Conservation (phyloP, 306 rosid species). For the Trifolium dubium region DNA sequence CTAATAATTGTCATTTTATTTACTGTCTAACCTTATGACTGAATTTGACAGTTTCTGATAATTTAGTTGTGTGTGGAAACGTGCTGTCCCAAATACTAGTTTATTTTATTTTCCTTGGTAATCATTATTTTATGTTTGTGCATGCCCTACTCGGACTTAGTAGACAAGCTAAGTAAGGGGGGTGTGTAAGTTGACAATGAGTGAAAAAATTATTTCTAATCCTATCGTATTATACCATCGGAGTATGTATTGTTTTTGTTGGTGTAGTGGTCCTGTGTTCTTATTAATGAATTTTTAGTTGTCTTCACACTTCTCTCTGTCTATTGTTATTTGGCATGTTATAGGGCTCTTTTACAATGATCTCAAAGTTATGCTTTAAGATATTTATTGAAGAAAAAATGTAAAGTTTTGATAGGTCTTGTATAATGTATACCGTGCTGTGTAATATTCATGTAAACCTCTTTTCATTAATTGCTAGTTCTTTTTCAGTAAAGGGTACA, state of each 20-base stretch:
- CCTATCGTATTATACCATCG: neutral
- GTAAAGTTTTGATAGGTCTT: constrained; percentile 20
- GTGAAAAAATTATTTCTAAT: neutral
- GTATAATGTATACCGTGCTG: constrained; percentile 22
- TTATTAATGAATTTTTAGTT: neutral
- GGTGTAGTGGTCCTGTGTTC: neutral
- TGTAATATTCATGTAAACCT: constrained; percentile 5
- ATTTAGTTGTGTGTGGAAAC: constrained; percentile 34
- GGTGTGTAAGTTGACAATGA: neutral
- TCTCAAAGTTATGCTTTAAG: constrained; percentile 18
- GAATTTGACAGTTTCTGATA: constrained; percentile 14
- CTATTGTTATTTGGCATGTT: constrained; percentile 2
- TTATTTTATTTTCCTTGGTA: constrained; percentile 17
- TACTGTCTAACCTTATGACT: constrained; percentile 23
- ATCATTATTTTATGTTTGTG: constrained; percentile 21
- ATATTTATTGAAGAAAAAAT: constrained; percentile 16
- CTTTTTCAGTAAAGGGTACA: constrained; percentile 33
- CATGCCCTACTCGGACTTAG: constrained; percentile 13
- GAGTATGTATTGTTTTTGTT: neutral
- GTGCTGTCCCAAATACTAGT: constrained; percentile 14
- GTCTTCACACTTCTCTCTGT: neutral
- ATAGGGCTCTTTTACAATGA: constrained; percentile 7
- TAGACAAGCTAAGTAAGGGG: neutral
- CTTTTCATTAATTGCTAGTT: neutral
- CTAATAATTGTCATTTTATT: constrained; percentile 33